A percentile compares a stretch with the other conserved stretches of the same genome.
phyloP scores from a whole-genome alignment of 176 grass and related monocot species.

The Phoenix dactylifera region DNA sequence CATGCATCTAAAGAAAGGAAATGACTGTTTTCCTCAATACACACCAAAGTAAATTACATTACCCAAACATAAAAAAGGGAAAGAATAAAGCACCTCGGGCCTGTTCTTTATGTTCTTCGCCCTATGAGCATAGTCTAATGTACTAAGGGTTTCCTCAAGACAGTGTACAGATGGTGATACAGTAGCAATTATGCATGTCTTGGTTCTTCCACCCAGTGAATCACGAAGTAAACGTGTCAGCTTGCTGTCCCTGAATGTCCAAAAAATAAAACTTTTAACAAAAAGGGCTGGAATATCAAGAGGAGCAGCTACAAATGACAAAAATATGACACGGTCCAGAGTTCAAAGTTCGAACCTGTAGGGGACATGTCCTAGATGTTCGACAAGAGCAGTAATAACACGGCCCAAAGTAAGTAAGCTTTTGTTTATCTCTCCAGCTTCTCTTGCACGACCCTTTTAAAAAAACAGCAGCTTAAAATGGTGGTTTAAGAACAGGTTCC shows the following conservation, averaged over 20 bases:
- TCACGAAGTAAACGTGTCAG: constrained; percentile 88
- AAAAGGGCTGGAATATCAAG: background rate
- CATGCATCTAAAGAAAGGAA: too few relatives aligned
- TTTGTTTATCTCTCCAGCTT: constrained; percentile 98
- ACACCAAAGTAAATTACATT: too few relatives aligned
- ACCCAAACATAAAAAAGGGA: too few relatives aligned
- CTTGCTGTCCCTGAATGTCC: constrained; percentile 82
- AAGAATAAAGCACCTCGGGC: constrained; percentile 49
- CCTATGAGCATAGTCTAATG: constrained; percentile 88
- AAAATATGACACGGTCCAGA: too few relatives aligned
- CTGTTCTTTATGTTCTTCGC: constrained; percentile 98
- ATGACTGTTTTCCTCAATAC: too few relatives aligned
- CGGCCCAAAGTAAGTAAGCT: constrained; percentile 96
- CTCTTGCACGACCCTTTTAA: constrained; percentile 83
- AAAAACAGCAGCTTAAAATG: background rate
- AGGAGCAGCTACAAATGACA: too few relatives aligned
- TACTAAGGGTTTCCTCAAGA: constrained; percentile 95
- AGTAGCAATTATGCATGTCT: constrained; percentile 98
- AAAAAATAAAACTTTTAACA: constrained; percentile 10
- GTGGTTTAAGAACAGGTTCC: too few relatives aligned
- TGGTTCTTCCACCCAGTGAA: constrained; percentile 93
- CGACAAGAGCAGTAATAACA: constrained; percentile 91
- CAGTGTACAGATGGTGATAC: constrained; percentile 96
- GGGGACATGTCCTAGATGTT: constrained; percentile 93
- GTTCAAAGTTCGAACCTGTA: constrained; percentile 54